Percentiles rank a stretch among this genome's conserved stretches.
These are phyloP conservation scores for Exutisphaerella laricina DNA, from an alignment of 2,329 filamentous ascomycete species.

Conservation along the genomic window DNA sequence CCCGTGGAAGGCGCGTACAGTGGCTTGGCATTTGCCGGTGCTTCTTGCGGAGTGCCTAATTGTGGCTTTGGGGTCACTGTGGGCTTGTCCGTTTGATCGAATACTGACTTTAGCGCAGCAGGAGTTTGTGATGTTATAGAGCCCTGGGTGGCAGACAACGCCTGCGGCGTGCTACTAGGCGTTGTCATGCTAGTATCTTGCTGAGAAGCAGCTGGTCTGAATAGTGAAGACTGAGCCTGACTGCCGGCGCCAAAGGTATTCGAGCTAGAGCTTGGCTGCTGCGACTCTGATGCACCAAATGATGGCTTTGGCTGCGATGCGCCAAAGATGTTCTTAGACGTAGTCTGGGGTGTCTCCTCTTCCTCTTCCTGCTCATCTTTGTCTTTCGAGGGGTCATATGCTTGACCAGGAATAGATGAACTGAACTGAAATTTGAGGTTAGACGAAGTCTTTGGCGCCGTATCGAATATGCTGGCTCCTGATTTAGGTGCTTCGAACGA, in stretches of 20 bases:
- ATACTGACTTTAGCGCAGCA: slow-evolving; percentile 14
- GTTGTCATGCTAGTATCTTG: slow-evolving; percentile 28
- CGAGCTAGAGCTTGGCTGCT: slow-evolving; percentile 5
- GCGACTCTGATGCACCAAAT: slow-evolving; percentile 3
- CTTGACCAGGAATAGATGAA: slow-evolving; percentile 17
- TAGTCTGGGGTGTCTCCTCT: slow-evolving; percentile 2
- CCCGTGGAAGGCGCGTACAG: slow-evolving; percentile 9
- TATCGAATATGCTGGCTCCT: slow-evolving; percentile 18
- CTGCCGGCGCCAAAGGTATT: neutral
- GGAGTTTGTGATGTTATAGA: slow-evolving; percentile 8
- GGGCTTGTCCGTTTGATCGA: slow-evolving; percentile 14
- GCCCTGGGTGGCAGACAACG: slow-evolving; percentile 10
- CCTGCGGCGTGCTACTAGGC: slow-evolving; percentile 22
- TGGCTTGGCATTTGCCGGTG: slow-evolving; percentile 12
- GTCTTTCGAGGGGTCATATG: slow-evolving; percentile 13
- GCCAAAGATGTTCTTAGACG: slow-evolving; percentile 7
- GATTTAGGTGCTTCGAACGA: neutral
- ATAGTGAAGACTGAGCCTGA: slow-evolving; percentile 6
- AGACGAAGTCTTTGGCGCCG: slow-evolving; percentile 12
- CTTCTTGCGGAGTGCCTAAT: slow-evolving; percentile 10
- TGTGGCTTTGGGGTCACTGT: neutral
- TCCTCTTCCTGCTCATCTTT: slow-evolving; percentile 15
- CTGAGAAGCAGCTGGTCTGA: slow-evolving; percentile 11
- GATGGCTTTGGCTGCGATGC: slow-evolving; percentile 5
- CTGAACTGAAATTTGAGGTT: slow-evolving; percentile 15